These are phyloP conservation scores for Cyberlindnera mrakii DNA, from an alignment of 805 yeast genomes.

Conservation along the genomic window DNA sequence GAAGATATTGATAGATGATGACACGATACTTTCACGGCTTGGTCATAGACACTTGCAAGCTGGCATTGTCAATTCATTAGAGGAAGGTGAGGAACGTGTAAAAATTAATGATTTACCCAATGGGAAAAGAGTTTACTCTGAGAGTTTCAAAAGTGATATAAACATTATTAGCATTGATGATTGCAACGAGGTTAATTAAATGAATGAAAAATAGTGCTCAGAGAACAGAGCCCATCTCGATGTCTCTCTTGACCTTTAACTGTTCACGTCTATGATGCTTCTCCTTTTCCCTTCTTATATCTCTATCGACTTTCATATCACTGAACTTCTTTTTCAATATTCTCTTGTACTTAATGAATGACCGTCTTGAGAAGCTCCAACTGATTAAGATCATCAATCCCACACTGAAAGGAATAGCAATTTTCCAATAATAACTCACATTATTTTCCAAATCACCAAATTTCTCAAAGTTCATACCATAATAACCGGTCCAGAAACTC, in stretches of 20 bases:
- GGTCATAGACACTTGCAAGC: conserved; percentile 58
- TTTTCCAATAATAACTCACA: conserved; percentile 26
- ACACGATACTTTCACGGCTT: conserved; percentile 48
- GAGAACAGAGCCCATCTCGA: background rate
- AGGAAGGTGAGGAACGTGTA: conserved; percentile 47
- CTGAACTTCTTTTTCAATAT: conserved; percentile 2
- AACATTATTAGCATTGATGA: conserved; percentile 23
- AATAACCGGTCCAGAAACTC: conserved; percentile 56
- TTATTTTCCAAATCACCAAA: conserved; percentile 29
- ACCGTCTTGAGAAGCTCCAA: conserved; percentile 21
- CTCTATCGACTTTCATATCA: conserved; percentile 8
- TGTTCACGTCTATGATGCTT: background rate
- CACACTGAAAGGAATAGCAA: conserved; percentile 32
- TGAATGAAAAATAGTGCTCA: too few relatives aligned
- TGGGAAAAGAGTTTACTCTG: conserved; percentile 33
- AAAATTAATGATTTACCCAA: conserved; percentile 58
- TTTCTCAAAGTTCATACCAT: conserved; percentile 38
- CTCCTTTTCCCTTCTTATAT: conserved; percentile 3
- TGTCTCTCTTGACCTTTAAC: background rate
- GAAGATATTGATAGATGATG: conserved; percentile 44
- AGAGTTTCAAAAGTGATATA: conserved; percentile 22
- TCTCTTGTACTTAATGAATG: conserved; percentile 8
- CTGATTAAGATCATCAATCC: conserved; percentile 31
- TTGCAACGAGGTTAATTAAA: conserved; percentile 9
- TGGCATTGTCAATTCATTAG: conserved; percentile 42